Percentiles rank a stretch among this genome's conserved stretches.
phyloP scores from a whole-genome alignment of 2,329 filamentous ascomycete genomes.

The Talaromyces sp. region DNA sequence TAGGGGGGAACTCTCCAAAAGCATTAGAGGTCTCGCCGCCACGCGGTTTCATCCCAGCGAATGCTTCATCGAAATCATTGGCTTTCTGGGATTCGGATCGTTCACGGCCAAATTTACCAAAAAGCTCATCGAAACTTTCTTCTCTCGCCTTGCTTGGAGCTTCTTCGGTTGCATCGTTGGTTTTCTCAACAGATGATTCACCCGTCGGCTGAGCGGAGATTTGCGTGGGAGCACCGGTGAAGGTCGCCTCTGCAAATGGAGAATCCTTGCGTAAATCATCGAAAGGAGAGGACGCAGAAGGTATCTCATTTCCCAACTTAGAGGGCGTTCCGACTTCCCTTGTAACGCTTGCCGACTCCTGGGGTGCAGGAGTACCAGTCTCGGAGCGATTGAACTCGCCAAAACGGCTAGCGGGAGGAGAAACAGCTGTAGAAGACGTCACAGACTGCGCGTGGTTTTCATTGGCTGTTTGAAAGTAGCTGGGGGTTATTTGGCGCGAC shows the following conservation, averaged over 20 bases:
- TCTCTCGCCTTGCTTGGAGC: slow-evolving; percentile 25
- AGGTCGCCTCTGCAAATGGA: not conserved
- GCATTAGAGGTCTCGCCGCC: slow-evolving; percentile 37
- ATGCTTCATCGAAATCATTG: slow-evolving; percentile 43
- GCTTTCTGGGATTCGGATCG: slow-evolving; percentile 41
- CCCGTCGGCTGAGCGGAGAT: slow-evolving; percentile 37
- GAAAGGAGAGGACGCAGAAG: slow-evolving; percentile 25
- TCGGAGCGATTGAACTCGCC: slow-evolving; percentile 38
- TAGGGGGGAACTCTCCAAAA: slow-evolving; percentile 78
- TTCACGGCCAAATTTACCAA: slow-evolving; percentile 37
- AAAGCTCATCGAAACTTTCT: slow-evolving; percentile 41
- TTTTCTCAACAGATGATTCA: slow-evolving; percentile 35
- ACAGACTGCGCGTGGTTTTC: slow-evolving; percentile 57
- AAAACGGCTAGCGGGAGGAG: slow-evolving; percentile 63
- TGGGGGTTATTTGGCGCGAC: slow-evolving; percentile 44
- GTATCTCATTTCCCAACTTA: not conserved
- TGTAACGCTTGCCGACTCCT: not conserved
- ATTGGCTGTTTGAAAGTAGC: slow-evolving; percentile 63
- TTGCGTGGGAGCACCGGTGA: slow-evolving; percentile 9
- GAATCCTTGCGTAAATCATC: slow-evolving; percentile 21
- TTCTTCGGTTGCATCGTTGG: slow-evolving; percentile 11
- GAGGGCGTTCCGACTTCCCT: not conserved
- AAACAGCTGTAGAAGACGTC: slow-evolving; percentile 66
- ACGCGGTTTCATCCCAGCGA: slow-evolving; percentile 41
- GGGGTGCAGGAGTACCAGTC: slow-evolving; percentile 35